Evolutionary conservation across 2,329 filamentous ascomycete genomes (phyloP).

Genomic region (Teratosphaeria epicoccoides): DNA sequence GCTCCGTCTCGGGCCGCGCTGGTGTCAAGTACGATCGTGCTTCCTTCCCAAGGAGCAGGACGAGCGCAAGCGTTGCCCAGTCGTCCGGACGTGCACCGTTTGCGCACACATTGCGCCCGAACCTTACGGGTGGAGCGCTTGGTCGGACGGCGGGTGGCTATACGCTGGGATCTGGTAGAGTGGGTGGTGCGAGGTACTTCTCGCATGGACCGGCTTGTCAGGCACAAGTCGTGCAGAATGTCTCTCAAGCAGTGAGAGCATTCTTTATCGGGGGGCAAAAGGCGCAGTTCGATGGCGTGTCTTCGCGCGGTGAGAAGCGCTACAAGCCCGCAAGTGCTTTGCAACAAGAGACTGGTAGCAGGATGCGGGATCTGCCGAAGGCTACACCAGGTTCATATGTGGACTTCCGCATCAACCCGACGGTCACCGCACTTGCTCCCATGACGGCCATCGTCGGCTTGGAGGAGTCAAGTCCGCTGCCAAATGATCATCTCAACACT

Average conservation of each 20-base stretch:
- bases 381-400: conserved; percentile 65
- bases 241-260: conserved; percentile 83
- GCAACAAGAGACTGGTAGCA: conserved; percentile 61
- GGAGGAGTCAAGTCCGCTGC: conserved; percentile 23
- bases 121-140: conserved; percentile 77
- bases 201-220: conserved; percentile 76
- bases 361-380: conserved; percentile 50
- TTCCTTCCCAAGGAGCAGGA: conserved; percentile 46
- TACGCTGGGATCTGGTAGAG: conserved; percentile 52
- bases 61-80: conserved; percentile 47
- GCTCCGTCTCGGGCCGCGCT: conserved; percentile 24
- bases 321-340: conserved; percentile 68
- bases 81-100: conserved; percentile 73
- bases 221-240: conserved; percentile 86
- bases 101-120: conserved; percentile 77
- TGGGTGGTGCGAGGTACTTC: conserved; percentile 73
- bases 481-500: conserved; percentile 59
- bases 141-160: conserved; percentile 88
- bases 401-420: conserved; percentile 81
- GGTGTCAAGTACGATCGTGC: conserved; percentile 39
- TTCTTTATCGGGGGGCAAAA: conserved; percentile 89
- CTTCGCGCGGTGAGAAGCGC: conserved; percentile 58
- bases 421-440: conserved; percentile 75
- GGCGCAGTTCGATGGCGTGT: conserved; percentile 71
- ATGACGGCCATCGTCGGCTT: conserved; percentile 50